These are phyloP conservation scores for Pestalotiopsis fici DNA, from an alignment of 2,329 filamentous ascomycete genomes.

Conservation along the genomic window DNA sequence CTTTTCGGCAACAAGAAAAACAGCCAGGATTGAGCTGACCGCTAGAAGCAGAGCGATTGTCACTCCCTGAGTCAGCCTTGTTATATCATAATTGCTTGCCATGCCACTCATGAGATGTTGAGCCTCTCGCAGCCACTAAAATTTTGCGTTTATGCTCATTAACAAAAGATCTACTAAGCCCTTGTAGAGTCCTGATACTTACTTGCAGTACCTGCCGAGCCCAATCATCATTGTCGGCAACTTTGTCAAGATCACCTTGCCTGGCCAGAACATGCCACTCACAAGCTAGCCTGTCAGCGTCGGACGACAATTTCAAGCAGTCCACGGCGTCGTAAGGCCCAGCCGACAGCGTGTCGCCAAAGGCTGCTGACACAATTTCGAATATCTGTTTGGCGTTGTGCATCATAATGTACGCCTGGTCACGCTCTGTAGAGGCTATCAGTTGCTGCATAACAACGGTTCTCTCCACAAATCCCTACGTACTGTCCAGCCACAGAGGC, in stretches of 20 bases:
- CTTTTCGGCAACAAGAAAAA: conserved; percentile 21
- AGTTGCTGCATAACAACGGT: neutral
- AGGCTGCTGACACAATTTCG: conserved; percentile 74
- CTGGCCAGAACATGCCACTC: conserved; percentile 56
- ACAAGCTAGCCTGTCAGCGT: conserved; percentile 65
- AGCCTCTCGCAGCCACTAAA: conserved; percentile 67
- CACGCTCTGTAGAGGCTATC: conserved; percentile 3
- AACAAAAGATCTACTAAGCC: neutral
- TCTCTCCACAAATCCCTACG: conserved; percentile 23
- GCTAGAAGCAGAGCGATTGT: conserved; percentile 36
- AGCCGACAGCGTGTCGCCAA: conserved; percentile 51
- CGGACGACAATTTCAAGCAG: conserved; percentile 38
- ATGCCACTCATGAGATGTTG: conserved; percentile 84
- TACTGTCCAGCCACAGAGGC: conserved; percentile 71
- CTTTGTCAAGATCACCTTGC: neutral
- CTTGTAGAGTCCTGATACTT: neutral
- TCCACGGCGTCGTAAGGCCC: conserved; percentile 18
- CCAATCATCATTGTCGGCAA: neutral
- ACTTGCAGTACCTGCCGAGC: neutral
- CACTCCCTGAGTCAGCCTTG: conserved; percentile 55
- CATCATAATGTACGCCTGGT: conserved; percentile 53
- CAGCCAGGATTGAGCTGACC: conserved; percentile 40
- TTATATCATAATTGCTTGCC: conserved; percentile 87
- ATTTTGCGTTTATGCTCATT: conserved; percentile 12
- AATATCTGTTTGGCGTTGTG: conserved; percentile 82